Base-by-base conservation (phyloP, 1,284 basidiomycete genomes). In the Puccinia triticina region DNA sequence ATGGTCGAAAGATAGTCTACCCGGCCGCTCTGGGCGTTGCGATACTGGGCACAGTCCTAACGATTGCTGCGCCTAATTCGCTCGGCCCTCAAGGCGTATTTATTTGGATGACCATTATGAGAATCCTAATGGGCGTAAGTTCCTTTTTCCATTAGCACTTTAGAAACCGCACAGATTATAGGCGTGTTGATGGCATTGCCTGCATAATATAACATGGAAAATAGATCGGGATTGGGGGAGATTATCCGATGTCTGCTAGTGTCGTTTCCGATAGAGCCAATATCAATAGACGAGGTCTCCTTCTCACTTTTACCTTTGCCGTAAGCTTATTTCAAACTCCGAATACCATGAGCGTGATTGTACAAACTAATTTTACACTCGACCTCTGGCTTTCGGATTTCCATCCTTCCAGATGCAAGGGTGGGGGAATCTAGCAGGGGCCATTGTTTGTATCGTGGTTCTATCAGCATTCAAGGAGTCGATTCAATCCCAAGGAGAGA, bases 221-320 rank as follows among this genome's bases (percentile, higher is more conserved):
- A 43, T 50, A 75, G 73, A 75, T 75, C 55, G 73, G 73, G 14
- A 75, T 75, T 12, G 73, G 73, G 48, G 73, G 73, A 2, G 73
- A 75, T 75, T 75, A 75, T 75, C 73, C 73, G 10, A 75, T 75
- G 73, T 75, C 73, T 43, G 73, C 73, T 2, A 75, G 73, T 75
- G 73, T 57, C 1, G 53, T 75, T 14, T 75, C 73, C 1, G 73
- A 75, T 43, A 53, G 73, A 59, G 73, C 73, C 18, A 75, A 75
- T 40, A 53, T 55, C 37, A 57, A 59, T n/a, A 32, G 73, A 16
- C 12, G 73, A 37, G 73, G 73, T 43, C 29, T 75, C 12, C 37
- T 75, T 16, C 73, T 75, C 14, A 75, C 50, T n/a, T 75, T 75
- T 26, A 75, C 55, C 11, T 75, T 75, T 43, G 73, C 73, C 14